Evolutionary conservation across 106 monocot species (phyloP), one percentile per base, ranked within the genome.

Genomic region (Phalaenopsis equestris): DNA sequence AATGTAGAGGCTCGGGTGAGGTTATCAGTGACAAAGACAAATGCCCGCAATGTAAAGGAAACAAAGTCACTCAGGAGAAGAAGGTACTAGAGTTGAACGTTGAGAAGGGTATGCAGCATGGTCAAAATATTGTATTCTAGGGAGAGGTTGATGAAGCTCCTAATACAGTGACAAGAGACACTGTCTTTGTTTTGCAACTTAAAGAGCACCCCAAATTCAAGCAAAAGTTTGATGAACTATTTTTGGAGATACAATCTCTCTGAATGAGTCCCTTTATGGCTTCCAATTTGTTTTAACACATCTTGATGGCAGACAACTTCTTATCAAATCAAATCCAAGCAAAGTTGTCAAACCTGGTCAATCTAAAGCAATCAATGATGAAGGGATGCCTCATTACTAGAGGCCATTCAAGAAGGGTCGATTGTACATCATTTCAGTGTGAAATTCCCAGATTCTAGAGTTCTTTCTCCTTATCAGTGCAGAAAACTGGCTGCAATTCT

Each of bases 61-160:
- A 64, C 67, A 93, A 93, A 90, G 88, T 96, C 56, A 84, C 84
- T 21, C 86, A 83, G 79, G 91, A 91, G 80, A 90, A 93, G 83
- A 93, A 93, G 83, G 89, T 96, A 42, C 56, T 91, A 30, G 96
- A 93, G 77, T 90, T 96, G 72, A 79, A 87, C 86, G 90, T 93
- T 75, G 96, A 96, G 81, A 96, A 90, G 75, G 96, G 96, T 80
- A 96, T 96, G 93, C 86, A 89, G 41, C 86, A 91, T 84, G 91
- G 91, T 17, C 91, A 93, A 79, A 96, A 93, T 81, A 90, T 96
- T 82, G 85, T 88, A 46, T 91, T 91, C 80, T 79, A 85, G 75
- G 96, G 96, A 77, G 83, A 93, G 81, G 93, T 91, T 82, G 93
- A 96, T 84, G 90, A 96, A 91, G 87, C 88, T 81, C 95, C 95